phyloP scores from a whole-genome alignment of 83 land plant genomes.

The Thuja plicata region DNA sequence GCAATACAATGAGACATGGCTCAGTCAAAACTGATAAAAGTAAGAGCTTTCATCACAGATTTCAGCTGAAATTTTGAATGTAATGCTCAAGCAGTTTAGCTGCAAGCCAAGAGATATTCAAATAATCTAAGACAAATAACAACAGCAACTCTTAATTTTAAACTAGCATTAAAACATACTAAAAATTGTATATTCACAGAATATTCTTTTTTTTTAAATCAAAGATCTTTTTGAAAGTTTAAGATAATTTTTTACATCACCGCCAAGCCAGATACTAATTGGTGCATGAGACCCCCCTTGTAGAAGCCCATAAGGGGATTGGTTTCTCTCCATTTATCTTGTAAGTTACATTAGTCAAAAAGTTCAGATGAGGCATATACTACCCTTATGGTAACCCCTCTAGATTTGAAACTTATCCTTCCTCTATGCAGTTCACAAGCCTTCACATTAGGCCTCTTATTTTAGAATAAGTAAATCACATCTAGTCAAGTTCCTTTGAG shows the following conservation, averaged over 20 bases:
- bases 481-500: no score
- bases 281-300: not conserved
- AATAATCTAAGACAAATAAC: no score
- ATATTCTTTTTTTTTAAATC: not conserved
- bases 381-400: no score
- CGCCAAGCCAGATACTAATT: not conserved
- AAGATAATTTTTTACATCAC: not conserved
- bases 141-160: not conserved
- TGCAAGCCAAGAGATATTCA: not conserved
- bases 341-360: no score
- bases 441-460: not conserved
- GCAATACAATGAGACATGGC: not conserved
- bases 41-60: not conserved
- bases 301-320: not conserved
- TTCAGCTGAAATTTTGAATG: not conserved
- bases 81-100: not conserved
- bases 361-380: no score
- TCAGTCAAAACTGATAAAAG: not conserved
- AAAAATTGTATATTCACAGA: not conserved
- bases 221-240: not conserved
- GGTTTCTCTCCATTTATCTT: not conserved
- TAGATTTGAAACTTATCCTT: no score
- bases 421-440: no score
- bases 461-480: no score
- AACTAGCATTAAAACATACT: not conserved